Base-by-base conservation (phyloP, 805 yeast genomes). In the Schwanniomyces pseudopolymorphus region DNA sequence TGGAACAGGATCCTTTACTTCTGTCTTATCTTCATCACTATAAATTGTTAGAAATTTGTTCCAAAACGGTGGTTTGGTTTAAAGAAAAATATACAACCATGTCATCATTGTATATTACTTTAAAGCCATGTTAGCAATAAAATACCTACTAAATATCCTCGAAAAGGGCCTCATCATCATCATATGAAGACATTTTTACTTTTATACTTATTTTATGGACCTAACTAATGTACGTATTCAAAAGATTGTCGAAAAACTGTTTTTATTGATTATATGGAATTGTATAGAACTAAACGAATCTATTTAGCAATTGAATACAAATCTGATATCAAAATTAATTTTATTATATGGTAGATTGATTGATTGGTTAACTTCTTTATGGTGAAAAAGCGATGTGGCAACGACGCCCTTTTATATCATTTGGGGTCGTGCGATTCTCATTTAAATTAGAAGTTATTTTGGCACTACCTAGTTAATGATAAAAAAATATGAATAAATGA, bases 81-180 rank as follows among this genome's bases (percentile, higher is more conserved):
- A 14, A 31, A 14, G 20, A 7, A 10, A 31, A 14, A 5, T 31
- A 31, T 31, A 31, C 35, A 31, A 31, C 11, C 19, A 16, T 14
- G 35, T 31, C 8, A 14, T 31, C 5, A 17, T 17, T 31, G 35
- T 31, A 31, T 14, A 14, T 5, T 14, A 14, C 19, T 9, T 31
- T 14, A 14, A 31, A 14, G 20, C 5, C 35, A 31, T 5, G 17
- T 14, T 19, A 17, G 19, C 11, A 22, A 38, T n/a, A 38, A 38
- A 40, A 48, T 48, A 48, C 51, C 22, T 39, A 70, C 70, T 91
- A 91, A 70, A 91, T 88, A 66, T 91, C 97, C 70, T 90, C 96
- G 68, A 91, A 91, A 66, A 87, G 84, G 59, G 89, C 92, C 66
- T 90, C 97, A 70, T 91, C 97, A 72, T 90, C 97, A 70, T 89